A percentile compares a stretch with the other conserved stretches of the same genome.
These are phyloP conservation scores for Dalbergia cochinchinensis DNA, from an alignment of 306 rosid genomes.

Conservation along the genomic window DNA sequence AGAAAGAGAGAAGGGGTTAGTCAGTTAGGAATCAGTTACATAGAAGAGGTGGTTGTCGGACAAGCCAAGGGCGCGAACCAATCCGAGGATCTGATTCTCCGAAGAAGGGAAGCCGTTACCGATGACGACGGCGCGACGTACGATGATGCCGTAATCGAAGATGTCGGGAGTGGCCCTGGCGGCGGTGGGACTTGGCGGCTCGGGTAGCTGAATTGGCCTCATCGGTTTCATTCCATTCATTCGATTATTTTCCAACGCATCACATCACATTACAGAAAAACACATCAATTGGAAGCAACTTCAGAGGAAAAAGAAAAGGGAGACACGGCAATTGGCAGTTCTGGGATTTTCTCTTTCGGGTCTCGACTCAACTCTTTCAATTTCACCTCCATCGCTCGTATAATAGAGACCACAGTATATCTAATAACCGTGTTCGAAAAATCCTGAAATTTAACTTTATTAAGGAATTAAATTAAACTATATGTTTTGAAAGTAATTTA, in stretches of 20 bases:
- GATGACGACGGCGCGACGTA: constrained; percentile 73
- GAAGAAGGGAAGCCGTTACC: constrained; percentile 69
- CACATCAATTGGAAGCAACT: no score
- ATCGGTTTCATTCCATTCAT: constrained; percentile 37
- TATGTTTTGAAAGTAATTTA: no score
- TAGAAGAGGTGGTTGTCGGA: constrained; percentile 65
- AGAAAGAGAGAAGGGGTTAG: background rate
- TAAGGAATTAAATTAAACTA: no score
- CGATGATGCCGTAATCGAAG: constrained; percentile 72
- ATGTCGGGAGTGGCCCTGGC: constrained; percentile 57
- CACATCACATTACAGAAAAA: no score
- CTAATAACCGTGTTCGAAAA: no score
- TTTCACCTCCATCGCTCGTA: background rate
- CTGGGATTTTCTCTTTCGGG: background rate
- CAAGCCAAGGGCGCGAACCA: constrained; percentile 81
- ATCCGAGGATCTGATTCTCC: constrained; percentile 77
- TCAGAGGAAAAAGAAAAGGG: background rate
- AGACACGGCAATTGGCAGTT: no score
- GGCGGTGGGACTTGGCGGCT: constrained; percentile 70
- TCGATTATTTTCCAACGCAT: background rate
- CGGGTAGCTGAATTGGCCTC: constrained; percentile 76
- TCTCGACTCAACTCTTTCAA: background rate
- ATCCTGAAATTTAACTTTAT: no score
- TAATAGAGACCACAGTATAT: background rate
- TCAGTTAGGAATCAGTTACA: constrained; percentile 36